phyloP scores from a whole-genome alignment of 257 asterid species.

The Gentiana macrophylla region DNA sequence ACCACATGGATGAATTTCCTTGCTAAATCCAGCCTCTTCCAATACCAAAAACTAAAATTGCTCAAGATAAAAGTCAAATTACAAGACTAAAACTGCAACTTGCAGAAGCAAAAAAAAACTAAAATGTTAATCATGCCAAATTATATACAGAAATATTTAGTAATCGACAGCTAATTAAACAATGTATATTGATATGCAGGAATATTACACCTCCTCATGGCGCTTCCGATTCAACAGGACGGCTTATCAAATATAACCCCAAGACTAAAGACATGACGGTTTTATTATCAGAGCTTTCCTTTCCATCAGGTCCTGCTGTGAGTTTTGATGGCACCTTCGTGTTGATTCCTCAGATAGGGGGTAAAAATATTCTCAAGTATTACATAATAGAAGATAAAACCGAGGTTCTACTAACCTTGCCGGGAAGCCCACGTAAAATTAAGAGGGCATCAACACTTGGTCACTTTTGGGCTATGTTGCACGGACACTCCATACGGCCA shows the following conservation, averaged over 20 bases:
- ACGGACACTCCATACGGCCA: too few relatives aligned
- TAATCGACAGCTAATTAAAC: too few relatives aligned
- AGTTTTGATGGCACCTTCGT: slow-evolving; percentile 24
- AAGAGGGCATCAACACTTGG: slow-evolving; percentile 23
- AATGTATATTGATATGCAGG: not conserved
- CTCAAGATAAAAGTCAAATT: too few relatives aligned
- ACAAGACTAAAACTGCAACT: too few relatives aligned
- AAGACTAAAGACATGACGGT: slow-evolving; percentile 16
- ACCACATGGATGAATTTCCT: too few relatives aligned
- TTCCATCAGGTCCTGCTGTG: slow-evolving; percentile 30
- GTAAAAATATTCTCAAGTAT: slow-evolving; percentile 21
- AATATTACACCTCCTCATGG: slow-evolving; percentile 12
- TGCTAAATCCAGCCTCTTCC: too few relatives aligned
- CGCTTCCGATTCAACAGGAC: slow-evolving; percentile 15
- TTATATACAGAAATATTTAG: too few relatives aligned
- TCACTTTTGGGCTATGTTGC: slow-evolving; percentile 28
- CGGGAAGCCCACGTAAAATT: slow-evolving; percentile 33
- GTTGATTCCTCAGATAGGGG: slow-evolving; percentile 18
- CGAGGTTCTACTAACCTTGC: slow-evolving; percentile 17
- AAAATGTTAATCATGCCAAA: too few relatives aligned
- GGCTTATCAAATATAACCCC: slow-evolving; percentile 29
- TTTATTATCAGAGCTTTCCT: slow-evolving; percentile 22
- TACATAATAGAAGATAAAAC: slow-evolving; percentile 29
- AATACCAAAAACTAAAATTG: not conserved
- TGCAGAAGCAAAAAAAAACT: too few relatives aligned